Percentiles rank a stretch among this genome's conserved stretches.
These are phyloP conservation scores for Suhomyces yuchorum DNA, from an alignment of 1,139 yeast genomes.

Conservation along the genomic window DNA sequence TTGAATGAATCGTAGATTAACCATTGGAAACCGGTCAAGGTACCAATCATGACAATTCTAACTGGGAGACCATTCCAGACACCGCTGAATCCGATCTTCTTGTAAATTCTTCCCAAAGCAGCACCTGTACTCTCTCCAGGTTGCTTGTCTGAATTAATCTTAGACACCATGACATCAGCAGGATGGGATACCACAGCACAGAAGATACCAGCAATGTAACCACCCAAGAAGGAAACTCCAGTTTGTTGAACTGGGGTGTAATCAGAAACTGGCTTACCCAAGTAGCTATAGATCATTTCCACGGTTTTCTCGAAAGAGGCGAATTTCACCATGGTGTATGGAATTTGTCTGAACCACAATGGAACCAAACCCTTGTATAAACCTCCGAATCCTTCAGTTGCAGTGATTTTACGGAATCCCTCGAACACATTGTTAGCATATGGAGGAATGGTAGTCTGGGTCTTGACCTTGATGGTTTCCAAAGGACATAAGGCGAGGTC, in stretches of 20 bases:
- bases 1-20: slow-evolving; percentile 92
- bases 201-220: slow-evolving; percentile 94
- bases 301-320: slow-evolving; percentile 91
- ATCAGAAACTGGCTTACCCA: slow-evolving; percentile 44
- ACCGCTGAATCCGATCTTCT: slow-evolving; percentile 81
- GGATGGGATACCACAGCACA: slow-evolving; percentile 96
- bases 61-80: slow-evolving; percentile 94
- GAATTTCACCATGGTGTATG: slow-evolving; percentile 95
- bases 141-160: slow-evolving; percentile 75
- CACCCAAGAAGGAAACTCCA: slow-evolving; percentile 90
- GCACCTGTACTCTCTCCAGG: slow-evolving; percentile 65
- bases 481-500: slow-evolving; percentile 88
- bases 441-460: slow-evolving; percentile 91
- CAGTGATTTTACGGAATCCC: slow-evolving; percentile 67
- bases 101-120: slow-evolving; percentile 74
- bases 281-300: slow-evolving; percentile 61
- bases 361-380: slow-evolving; percentile 88
- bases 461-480: slow-evolving; percentile 90
- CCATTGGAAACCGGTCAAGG: slow-evolving; percentile 97
- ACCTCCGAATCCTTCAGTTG: slow-evolving; percentile 68
- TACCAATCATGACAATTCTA: slow-evolving; percentile 95
- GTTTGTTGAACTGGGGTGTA: slow-evolving; percentile 69
- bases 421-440: slow-evolving; percentile 62
- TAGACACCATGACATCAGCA: slow-evolving; percentile 95
- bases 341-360: slow-evolving; percentile 92